A percentile compares a stretch with the other conserved stretches of the same genome.
phyloP scores from a whole-genome alignment of 2,329 filamentous ascomycete species.

The Pseudogymnoascus sp. region DNA sequence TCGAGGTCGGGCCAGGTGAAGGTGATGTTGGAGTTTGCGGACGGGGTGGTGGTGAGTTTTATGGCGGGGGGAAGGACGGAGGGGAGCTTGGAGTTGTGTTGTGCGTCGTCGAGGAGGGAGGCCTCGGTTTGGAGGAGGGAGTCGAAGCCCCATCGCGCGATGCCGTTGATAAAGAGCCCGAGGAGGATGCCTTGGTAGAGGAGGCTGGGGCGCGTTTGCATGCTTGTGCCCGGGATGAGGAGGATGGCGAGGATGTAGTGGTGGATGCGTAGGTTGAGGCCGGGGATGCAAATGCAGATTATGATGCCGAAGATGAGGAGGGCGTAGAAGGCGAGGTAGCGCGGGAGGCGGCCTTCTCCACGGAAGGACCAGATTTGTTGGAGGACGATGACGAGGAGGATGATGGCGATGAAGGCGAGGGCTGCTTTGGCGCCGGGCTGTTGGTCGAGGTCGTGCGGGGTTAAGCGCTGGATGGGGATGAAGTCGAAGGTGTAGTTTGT shows the following conservation, averaged over 20 bases:
- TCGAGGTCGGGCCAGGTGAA: slow-evolving; percentile 46
- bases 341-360: slow-evolving; percentile 70
- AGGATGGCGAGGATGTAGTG: slow-evolving; percentile 89
- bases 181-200: slow-evolving; percentile 85
- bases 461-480: slow-evolving; percentile 91
- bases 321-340: slow-evolving; percentile 70
- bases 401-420: slow-evolving; percentile 66
- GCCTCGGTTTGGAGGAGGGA: slow-evolving; percentile 75
- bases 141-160: slow-evolving; percentile 91
- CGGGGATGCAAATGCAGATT: slow-evolving; percentile 63
- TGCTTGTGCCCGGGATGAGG: slow-evolving; percentile 76
- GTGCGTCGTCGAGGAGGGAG: slow-evolving; percentile 62
- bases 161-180: slow-evolving; percentile 88
- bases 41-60: slow-evolving; percentile 29
- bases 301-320: slow-evolving; percentile 61
- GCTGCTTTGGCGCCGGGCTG: slow-evolving; percentile 86
- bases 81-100: slow-evolving; percentile 55
- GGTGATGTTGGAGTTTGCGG: slow-evolving; percentile 56
- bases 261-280: slow-evolving; percentile 78
- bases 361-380: slow-evolving; percentile 81
- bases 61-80: slow-evolving; percentile 42
- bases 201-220: slow-evolving; percentile 78
- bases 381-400: slow-evolving; percentile 59
- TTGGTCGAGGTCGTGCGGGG: slow-evolving; percentile 75
- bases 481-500: slow-evolving; percentile 94